Conservation (phyloP, 768 basidiomycete species). For the Podaxis sp. region DNA sequence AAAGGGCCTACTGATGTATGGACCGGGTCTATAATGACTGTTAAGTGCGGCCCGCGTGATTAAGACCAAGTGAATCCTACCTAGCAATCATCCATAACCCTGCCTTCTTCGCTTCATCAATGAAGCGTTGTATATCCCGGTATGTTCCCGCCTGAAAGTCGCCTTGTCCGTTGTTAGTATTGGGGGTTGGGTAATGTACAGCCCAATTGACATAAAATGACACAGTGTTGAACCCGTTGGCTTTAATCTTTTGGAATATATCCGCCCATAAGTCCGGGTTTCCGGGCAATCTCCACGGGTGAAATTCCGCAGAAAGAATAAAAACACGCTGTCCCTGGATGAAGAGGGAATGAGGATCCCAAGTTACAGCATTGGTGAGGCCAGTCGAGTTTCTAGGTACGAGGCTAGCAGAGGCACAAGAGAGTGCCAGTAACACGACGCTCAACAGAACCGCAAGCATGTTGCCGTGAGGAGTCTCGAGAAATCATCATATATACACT, state of each 20-base stretch:
- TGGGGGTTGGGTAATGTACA: constrained; percentile 46
- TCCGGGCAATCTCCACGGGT: constrained; percentile 56
- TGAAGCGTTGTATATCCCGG: constrained; percentile 49
- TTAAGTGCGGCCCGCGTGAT: background rate
- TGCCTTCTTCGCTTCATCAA: constrained; percentile 48
- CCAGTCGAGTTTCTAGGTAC: constrained; percentile 33
- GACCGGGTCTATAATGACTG: constrained; percentile 38
- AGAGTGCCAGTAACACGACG: background rate
- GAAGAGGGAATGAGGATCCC: constrained; percentile 60
- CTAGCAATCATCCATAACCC: constrained; percentile 58
- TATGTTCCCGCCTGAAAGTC: constrained; percentile 51
- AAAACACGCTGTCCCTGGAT: constrained; percentile 56
- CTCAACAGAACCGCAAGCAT: constrained; percentile 1
- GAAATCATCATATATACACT: background rate
- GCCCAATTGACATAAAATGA: constrained; percentile 65
- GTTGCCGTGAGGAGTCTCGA: background rate
- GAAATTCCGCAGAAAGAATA: constrained; percentile 60
- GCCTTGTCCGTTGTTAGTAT: constrained; percentile 39
- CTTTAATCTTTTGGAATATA: constrained; percentile 60
- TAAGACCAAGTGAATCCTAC: constrained; percentile 21
- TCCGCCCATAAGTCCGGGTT: constrained; percentile 55
- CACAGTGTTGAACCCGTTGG: constrained; percentile 60
- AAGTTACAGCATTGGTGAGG: constrained; percentile 47
- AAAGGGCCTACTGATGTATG: constrained; percentile 44
- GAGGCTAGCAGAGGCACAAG: background rate